A percentile compares a stretch with the other conserved stretches of the same genome.
Conservation (phyloP, 2,329 filamentous ascomycete genomes). For the Thelonectria blattea region DNA sequence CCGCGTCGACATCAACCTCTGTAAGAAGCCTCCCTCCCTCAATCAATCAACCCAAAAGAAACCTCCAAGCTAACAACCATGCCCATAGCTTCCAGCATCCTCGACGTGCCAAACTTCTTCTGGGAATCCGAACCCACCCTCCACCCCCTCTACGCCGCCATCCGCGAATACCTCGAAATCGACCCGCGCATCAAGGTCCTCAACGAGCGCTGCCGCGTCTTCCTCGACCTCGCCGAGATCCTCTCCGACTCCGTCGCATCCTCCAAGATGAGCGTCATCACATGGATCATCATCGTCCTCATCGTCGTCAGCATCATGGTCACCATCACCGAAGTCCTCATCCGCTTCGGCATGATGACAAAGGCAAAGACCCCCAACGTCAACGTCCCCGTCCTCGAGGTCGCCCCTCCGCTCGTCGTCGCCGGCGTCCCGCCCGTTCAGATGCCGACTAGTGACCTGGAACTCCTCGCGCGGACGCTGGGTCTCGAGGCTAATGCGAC, state of each 20-base stretch:
- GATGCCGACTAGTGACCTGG: constrained; percentile 41
- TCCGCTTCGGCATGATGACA: constrained; percentile 79
- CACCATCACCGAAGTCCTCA: constrained; percentile 85
- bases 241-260: constrained; percentile 90
- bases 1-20: constrained; percentile 95
- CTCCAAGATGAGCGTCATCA: constrained; percentile 93
- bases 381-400: constrained; percentile 18
- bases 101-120: constrained; percentile 96
- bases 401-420: constrained; percentile 26
- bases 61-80: constrained; percentile 29
- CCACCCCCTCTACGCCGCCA: constrained; percentile 90
- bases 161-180: constrained; percentile 97
- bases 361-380: constrained; percentile 30
- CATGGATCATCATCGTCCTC: constrained; percentile 96
- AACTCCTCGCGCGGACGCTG: constrained; percentile 43
- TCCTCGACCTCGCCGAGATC: constrained; percentile 95
- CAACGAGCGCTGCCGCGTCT: constrained; percentile 95
- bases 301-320: constrained; percentile 91
- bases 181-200: constrained; percentile 94
- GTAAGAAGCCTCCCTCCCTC: constrained; percentile 61
- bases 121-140: constrained; percentile 97
- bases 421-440: constrained; percentile 11
- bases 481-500: constrained; percentile 45
- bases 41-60: constrained; percentile 1
- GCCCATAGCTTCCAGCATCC: constrained; percentile 96